These are phyloP conservation scores for Phlebiopsis flavidoalba DNA, from an alignment of 768 basidiomycete species.

Conservation along the genomic window DNA sequence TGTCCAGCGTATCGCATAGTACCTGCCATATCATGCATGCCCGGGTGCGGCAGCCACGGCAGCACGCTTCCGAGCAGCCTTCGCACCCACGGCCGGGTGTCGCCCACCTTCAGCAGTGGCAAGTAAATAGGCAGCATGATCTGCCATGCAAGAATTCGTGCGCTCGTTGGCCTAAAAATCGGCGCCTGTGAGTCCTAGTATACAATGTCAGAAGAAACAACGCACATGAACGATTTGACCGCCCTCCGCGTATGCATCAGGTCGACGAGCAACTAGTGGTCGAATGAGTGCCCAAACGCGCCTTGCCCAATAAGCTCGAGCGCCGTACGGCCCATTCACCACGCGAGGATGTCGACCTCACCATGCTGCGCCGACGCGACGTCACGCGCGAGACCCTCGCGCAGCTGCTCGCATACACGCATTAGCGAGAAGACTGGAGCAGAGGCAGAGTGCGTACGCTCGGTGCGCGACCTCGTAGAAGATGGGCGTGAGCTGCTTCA, in stretches of 20 bases:
- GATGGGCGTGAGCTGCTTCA: slow-evolving; percentile 22
- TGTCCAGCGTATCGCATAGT: slow-evolving; percentile 13
- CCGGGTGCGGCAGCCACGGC: background rate
- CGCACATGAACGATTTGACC: slow-evolving; percentile 4
- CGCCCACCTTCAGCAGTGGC: background rate
- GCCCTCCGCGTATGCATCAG: slow-evolving; percentile 5
- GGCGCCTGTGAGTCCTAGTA: no score
- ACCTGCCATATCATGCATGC: background rate
- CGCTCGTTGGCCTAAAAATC: background rate
- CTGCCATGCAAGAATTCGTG: background rate
- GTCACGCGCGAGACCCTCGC: background rate
- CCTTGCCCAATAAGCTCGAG: slow-evolving; percentile 12
- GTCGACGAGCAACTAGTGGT: background rate
- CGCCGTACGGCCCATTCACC: slow-evolving; percentile 18
- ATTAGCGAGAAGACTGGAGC: background rate
- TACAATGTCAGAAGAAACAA: no score
- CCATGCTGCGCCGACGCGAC: background rate
- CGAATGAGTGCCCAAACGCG: slow-evolving; percentile 11
- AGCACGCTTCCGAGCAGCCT: background rate
- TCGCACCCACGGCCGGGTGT: no score
- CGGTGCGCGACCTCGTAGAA: slow-evolving; percentile 18
- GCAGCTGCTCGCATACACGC: background rate
- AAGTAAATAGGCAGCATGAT: background rate
- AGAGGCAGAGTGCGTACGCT: background rate
- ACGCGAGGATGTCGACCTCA: slow-evolving; percentile 14